These are phyloP conservation scores for Mytilinidion resinicola DNA, from an alignment of 495 filamentous ascomycete species.

Conservation along the genomic window DNA sequence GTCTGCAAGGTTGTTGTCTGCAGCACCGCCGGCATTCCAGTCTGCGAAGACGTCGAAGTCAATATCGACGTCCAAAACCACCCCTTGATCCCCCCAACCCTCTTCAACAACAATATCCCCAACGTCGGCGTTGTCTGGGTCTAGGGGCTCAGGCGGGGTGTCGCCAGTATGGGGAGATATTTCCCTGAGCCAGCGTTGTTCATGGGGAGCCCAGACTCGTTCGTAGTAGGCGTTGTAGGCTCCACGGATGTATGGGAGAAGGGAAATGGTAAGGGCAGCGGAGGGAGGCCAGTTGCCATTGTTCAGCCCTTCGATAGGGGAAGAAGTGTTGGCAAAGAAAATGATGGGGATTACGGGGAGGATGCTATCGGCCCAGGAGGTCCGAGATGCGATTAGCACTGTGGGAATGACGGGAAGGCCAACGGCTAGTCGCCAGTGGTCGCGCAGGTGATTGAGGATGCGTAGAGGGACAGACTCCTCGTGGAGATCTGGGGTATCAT, in stretches of 20 bases:
- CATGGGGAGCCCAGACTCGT: conserved; percentile 54
- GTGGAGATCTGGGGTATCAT: neutral
- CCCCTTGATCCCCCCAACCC: conserved; percentile 41
- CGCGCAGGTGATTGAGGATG: conserved; percentile 16
- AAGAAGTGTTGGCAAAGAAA: conserved; percentile 48
- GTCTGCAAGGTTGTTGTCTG: conserved; percentile 22
- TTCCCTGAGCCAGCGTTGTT: conserved; percentile 60
- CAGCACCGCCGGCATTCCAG: conserved; percentile 29
- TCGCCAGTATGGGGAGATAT: conserved; percentile 55
- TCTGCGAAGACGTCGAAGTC: conserved; percentile 32
- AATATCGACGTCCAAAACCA: conserved; percentile 34
- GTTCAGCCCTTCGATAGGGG: conserved; percentile 40
- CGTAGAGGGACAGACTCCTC: neutral
- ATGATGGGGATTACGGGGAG: conserved; percentile 58
- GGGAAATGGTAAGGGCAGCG: conserved; percentile 59
- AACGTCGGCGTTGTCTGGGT: conserved; percentile 29
- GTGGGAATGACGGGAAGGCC: conserved; percentile 59
- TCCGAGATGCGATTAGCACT: conserved; percentile 54
- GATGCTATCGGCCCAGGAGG: conserved; percentile 51
- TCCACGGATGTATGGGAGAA: conserved; percentile 61
- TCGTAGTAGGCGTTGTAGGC: conserved; percentile 63
- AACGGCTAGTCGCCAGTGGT: conserved; percentile 38
- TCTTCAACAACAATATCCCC: conserved; percentile 43
- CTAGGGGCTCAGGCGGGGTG: neutral
- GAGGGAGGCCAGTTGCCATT: conserved; percentile 65